Evolutionary conservation across 2,329 filamentous ascomycete genomes (phyloP), one percentile per base, ranked within the genome.

Genomic region (Fusarium veterinarium): DNA sequence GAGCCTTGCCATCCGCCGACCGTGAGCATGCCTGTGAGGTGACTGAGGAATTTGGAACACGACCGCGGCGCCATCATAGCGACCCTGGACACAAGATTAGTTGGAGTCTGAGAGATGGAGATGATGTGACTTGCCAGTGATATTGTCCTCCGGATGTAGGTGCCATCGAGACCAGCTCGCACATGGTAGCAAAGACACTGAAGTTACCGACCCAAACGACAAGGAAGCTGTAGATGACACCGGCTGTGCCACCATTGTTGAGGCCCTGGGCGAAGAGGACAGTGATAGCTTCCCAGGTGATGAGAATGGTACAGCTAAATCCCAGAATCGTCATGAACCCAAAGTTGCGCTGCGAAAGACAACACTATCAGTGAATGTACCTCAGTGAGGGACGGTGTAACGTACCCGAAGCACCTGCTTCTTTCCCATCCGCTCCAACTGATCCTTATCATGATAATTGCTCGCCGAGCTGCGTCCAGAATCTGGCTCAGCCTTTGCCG

Each of bases 91-190:
- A 14, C 3, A 6, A 25, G 0, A 2, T 68, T 13, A 68, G 56
- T 0, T 8, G 5, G 8, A 4, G 1, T 0, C 1, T 6, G 10
- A 4, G 1, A 9, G 1, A 20, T 2, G 5, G 3, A 4, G 9
- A 7, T 20, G 13, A 3, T 1, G 6, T 2, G 6, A 12, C 8
- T 40, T 41, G 30, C 66, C 88, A 90, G 75, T 90, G 87, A 70
- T 90, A 91, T 78, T 91, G 88, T 13, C 89, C 89, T 49, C 88
- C 89, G 0, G 86, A 63, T 73, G 89, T 75, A 75, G 88, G 72
- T 67, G 87, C 83, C 81, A 86, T 85, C 1, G 83, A 85, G 3
- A 83, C 82, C 68, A 85, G 81, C 76, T 86, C 84, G 17, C 75
- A 78, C 69, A 80, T 74, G 28, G 77, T 81, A 7, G 81, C 78